Evolutionary conservation across 768 basidiomycete genomes (phyloP), one percentile per base, ranked within the genome.

Genomic region (Tephrocybe rancida): DNA sequence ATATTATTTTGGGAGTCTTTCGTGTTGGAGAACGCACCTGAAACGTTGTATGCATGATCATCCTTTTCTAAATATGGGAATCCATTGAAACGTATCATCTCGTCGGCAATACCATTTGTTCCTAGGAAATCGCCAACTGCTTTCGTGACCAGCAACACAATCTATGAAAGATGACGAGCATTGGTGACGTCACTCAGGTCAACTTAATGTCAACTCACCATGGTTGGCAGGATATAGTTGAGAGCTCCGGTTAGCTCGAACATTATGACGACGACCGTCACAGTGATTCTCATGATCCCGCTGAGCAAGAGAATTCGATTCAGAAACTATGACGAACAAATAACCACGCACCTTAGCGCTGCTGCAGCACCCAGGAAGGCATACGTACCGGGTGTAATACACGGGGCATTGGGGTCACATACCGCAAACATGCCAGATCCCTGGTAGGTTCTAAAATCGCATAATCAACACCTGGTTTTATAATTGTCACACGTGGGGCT

Each of bases 221-320:
- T 99, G 13, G 94, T 95, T 5, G 97, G 97, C 24, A 99, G 73
- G 60, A 98, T 95, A 66, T 99, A 98, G 18, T 94, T 98, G 64
- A 98, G 70, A 5, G 97, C 96, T 11, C 97, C 97, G 3, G 97
- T 99, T 18, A 99, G 79, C 64, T 98, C 96, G 67, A 98, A 98
- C 95, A 99, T 98, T 70, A 99, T 95, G 30, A 98, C 97, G 7
- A 98, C 97, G 5, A 99, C 95, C 0, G 95, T 93, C 24, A 98
- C 94, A 0, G 97, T 99, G 53, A 98, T 91, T 61, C 95, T 83
- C 83, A 98, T 99, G 48, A 98, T 86, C 29, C 97, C 96, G 50
- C 97, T 96, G 63, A n/a, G 29, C 42, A 49, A 24, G 30, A 18
- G n/a, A 25, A 46, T 38, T 18, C 10, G 13, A 27, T 30, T 43